Evolutionary conservation across 805 yeast species (phyloP).

Genomic region (Metschnikowia lunata): DNA sequence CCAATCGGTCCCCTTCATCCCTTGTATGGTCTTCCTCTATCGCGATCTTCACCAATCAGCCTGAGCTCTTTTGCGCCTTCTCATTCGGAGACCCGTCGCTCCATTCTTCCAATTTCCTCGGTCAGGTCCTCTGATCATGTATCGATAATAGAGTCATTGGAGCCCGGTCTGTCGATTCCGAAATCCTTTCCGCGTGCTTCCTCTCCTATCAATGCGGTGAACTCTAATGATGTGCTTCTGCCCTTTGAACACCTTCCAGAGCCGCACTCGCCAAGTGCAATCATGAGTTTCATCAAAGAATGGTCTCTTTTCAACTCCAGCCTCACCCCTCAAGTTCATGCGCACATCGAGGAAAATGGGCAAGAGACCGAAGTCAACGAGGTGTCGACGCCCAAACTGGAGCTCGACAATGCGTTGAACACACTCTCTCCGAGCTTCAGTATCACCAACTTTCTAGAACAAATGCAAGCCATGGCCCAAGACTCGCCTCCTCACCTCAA

Average conservation of each 20-base stretch:
- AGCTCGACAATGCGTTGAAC: neutral
- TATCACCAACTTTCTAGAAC: constrained; percentile 14
- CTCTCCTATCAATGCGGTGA: neutral
- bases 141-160: neutral
- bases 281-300: constrained; percentile 25
- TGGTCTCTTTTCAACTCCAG: constrained; percentile 12
- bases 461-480: constrained; percentile 9
- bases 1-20: neutral
- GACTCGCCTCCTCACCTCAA: constrained; percentile 7
- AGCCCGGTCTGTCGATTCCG: neutral
- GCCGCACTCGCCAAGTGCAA: constrained; percentile 21
- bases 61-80: neutral
- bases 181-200: too few species aligned
- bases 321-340: neutral
- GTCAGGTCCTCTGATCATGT: neutral
- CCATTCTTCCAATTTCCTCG: neutral
- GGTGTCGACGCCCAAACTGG: neutral
- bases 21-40: neutral
- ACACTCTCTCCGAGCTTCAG: constrained; percentile 6
- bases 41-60: neutral
- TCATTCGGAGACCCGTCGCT: neutral
- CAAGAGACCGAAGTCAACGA: neutral
- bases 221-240: neutral
- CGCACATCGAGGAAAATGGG: constrained; percentile 1
- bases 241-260: constrained; percentile 4